Evolutionary conservation across 108 stramenopile species (phyloP).

Genomic region (Parietichytrium sp.): DNA sequence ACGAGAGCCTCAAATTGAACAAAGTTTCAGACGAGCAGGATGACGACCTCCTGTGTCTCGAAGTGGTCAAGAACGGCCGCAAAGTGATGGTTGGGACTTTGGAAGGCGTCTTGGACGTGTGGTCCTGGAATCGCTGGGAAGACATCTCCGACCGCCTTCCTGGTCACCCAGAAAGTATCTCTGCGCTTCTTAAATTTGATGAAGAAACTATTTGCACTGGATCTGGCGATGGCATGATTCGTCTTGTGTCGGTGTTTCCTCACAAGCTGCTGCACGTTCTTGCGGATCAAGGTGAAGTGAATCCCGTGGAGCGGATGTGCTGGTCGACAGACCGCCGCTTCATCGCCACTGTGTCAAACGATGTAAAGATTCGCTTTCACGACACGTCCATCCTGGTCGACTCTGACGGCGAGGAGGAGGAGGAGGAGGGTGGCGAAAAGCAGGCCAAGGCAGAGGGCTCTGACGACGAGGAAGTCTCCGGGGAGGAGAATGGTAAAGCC

Average conservation of each 20-base stretch:
- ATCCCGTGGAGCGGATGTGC: constrained; percentile 79
- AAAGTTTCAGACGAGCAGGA: constrained; percentile 82
- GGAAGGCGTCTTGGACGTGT: constrained; percentile 78
- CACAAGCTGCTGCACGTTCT: constrained; percentile 85
- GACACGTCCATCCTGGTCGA: constrained; percentile 33
- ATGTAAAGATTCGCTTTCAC: constrained; percentile 52
- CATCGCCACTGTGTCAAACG: constrained; percentile 64
- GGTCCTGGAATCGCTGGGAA: constrained; percentile 85
- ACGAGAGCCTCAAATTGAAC: constrained; percentile 29
- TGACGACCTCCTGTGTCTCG: constrained; percentile 81
- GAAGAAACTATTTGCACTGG: constrained; percentile 92
- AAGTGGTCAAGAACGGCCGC: constrained; percentile 74
- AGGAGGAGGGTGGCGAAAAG: background rate
- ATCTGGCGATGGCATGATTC: constrained; percentile 83
- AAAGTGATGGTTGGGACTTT: constrained; percentile 84
- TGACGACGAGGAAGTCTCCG: background rate
- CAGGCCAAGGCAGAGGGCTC: background rate
- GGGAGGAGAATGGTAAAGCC: background rate
- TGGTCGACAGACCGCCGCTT: constrained; percentile 71
- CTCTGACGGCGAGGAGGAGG: background rate
- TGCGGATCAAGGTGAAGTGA: constrained; percentile 75
- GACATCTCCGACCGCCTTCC: constrained; percentile 84
- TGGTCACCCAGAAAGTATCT: constrained; percentile 83
- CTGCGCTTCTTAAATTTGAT: constrained; percentile 84
- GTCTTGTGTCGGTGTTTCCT: constrained; percentile 83